phyloP scores from a whole-genome alignment of 2,329 filamentous ascomycete species.

The Cladophialophora exuberans region DNA sequence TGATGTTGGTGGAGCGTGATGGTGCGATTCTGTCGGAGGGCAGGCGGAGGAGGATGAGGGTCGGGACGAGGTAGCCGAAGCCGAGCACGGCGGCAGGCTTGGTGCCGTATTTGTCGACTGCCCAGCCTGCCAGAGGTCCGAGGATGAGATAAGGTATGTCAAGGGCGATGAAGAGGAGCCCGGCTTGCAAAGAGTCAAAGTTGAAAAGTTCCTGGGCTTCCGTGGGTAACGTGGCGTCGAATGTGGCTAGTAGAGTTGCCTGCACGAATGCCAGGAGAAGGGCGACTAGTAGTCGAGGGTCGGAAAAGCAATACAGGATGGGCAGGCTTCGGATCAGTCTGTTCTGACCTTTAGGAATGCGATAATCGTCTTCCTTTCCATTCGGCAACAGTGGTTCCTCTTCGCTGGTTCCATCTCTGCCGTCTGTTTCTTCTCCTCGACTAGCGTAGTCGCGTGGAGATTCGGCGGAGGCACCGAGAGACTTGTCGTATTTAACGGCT shows the following conservation, averaged over 20 bases:
- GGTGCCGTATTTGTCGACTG: slow-evolving; percentile 52
- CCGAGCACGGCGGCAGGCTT: slow-evolving; percentile 36
- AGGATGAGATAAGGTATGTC: slow-evolving; percentile 38
- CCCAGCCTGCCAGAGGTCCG: slow-evolving; percentile 31
- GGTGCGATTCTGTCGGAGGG: slow-evolving; percentile 33
- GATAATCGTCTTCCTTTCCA: slow-evolving; percentile 44
- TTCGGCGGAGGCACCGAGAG: background rate
- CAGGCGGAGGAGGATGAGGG: slow-evolving; percentile 33
- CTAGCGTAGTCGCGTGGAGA: slow-evolving; percentile 32
- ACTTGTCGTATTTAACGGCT: slow-evolving; percentile 49
- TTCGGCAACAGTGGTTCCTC: slow-evolving; percentile 45
- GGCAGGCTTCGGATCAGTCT: slow-evolving; percentile 46
- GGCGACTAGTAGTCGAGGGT: slow-evolving; percentile 28
- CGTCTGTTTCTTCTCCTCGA: slow-evolving; percentile 25
- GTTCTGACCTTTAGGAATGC: slow-evolving; percentile 46
- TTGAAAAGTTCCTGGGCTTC: slow-evolving; percentile 30
- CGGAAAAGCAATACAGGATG: slow-evolving; percentile 30
- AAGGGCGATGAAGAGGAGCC: slow-evolving; percentile 45
- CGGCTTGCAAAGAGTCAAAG: slow-evolving; percentile 40
- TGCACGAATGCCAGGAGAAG: slow-evolving; percentile 33
- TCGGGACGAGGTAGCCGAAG: slow-evolving; percentile 31
- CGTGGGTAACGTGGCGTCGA: slow-evolving; percentile 34
- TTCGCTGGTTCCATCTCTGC: slow-evolving; percentile 38
- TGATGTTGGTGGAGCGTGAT: slow-evolving; percentile 40
- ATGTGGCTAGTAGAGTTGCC: slow-evolving; percentile 30